phyloP scores from a whole-genome alignment of 768 basidiomycete genomes.

The Collybia mongolica region DNA sequence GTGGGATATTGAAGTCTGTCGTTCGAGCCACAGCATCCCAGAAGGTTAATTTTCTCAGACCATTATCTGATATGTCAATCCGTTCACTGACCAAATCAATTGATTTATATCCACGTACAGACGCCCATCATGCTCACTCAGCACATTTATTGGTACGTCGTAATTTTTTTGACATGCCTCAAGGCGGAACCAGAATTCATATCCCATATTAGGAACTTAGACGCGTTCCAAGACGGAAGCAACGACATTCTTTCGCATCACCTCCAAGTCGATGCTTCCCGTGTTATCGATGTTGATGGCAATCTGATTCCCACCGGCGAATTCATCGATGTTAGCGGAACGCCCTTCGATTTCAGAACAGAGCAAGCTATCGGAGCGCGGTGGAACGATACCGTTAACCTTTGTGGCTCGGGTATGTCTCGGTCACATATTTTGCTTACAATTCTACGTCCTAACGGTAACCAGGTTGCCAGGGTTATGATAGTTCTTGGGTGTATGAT shows the following conservation, averaged over 20 bases:
- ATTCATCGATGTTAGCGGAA: constrained; percentile 19
- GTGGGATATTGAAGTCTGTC: constrained; percentile 38
- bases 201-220: constrained; percentile 39
- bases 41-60: constrained; percentile 22
- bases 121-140: constrained; percentile 60
- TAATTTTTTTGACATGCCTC: no score
- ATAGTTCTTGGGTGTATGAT: constrained; percentile 52
- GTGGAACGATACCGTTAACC: constrained; percentile 29
- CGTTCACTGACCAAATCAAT: not conserved
- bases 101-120: constrained; percentile 13
- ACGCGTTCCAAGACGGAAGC: constrained; percentile 45
- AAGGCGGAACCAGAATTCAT: not conserved
- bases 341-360: constrained; percentile 42
- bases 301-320: constrained; percentile 34
- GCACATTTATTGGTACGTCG: constrained; percentile 47
- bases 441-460: not conserved
- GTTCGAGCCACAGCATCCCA: constrained; percentile 47
- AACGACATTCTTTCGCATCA: constrained; percentile 33
- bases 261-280: constrained; percentile 23
- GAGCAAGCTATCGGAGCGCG: constrained; percentile 28
- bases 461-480: constrained; percentile 46
- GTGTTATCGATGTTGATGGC: constrained; percentile 34
- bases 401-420: constrained; percentile 26
- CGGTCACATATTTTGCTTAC: not conserved
- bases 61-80: not conserved